Base-by-base conservation (phyloP, 305 asterid genomes). In the Plantago coronopus region DNA sequence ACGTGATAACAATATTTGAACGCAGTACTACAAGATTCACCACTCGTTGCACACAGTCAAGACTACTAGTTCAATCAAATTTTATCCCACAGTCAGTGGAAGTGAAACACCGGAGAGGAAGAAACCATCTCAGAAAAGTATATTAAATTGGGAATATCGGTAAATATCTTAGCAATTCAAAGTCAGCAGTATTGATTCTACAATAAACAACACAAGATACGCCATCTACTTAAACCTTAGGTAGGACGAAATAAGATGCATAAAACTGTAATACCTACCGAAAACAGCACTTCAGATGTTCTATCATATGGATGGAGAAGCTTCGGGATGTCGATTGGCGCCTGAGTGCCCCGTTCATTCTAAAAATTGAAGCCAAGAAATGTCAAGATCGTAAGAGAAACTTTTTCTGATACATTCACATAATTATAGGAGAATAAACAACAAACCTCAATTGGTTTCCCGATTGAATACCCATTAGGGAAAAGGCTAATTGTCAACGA, bases 271-370 rank as follows among this genome's bases (percentile, higher is more conserved):
- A 59, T 58, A 81, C 89, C 71, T 69, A 94, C 99, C 64, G 95
- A 85, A 70, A 93, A 89, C 42, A 94, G 87, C 69, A 87, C 67
- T 79, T 89, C 99, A 0, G 99, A 87, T 66, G 95, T 79, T 80
- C 97, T 80, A 63, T 89, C 96, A 67, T 85, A 94, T 38, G 97
- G 96, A 72, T 83, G 99, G 71, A 94, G 72, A 37, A 77, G 67
- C 78, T 87, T 89, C 22, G 93, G 93, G 61, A 76, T 73, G 50
- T 84, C 82, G 27, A 69, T 69, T 42, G 84, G 67, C 25, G 78
- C 55, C 70, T 71, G 94, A 59, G 68, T 72, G 46, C 75, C 86
- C 49, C 79, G 48, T 56, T 82, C 91, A 70, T 64, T 81, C 97
- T 89, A 91, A 43, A 72, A 76, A 57, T 55, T 51, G 64, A 62